Percentiles rank a stretch among this genome's conserved stretches.
Conservation (phyloP, 129 eudicot genomes). For the Escallonia rubra region DNA sequence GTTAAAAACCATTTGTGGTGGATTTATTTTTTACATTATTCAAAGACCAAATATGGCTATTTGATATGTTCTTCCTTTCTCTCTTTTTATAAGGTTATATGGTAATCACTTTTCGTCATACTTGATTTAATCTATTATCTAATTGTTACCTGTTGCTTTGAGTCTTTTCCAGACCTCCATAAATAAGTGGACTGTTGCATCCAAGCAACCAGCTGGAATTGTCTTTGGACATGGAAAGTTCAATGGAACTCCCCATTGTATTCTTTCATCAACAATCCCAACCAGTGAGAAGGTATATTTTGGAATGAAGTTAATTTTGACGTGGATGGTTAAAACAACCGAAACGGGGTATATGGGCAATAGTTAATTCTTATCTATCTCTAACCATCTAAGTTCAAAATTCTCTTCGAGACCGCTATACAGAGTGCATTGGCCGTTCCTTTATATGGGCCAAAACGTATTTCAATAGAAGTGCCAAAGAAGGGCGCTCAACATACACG, state of each 20-base stretch:
- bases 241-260: conserved; percentile 10
- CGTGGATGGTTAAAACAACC: background rate
- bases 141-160: background rate
- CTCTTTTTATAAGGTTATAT: background rate
- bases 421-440: background rate
- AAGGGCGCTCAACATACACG: too few species aligned
- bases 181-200: conserved; percentile 26
- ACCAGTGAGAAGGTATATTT: conserved; percentile 44
- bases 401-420: too few species aligned
- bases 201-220: conserved; percentile 25
- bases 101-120: background rate
- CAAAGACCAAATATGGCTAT: background rate
- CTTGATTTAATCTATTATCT: background rate
- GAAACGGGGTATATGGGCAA: background rate
- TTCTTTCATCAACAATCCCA: conserved; percentile 22
- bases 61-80: background rate
- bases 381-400: background rate
- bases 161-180: conserved; percentile 36
- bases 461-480: background rate
- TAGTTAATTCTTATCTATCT: background rate
- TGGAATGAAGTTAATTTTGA: background rate
- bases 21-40: background rate
- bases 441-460: background rate
- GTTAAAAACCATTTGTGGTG: background rate
- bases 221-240: conserved; percentile 23